These are phyloP conservation scores for Solidago caesia DNA, from an alignment of 129 eudicot species.

Conservation along the genomic window DNA sequence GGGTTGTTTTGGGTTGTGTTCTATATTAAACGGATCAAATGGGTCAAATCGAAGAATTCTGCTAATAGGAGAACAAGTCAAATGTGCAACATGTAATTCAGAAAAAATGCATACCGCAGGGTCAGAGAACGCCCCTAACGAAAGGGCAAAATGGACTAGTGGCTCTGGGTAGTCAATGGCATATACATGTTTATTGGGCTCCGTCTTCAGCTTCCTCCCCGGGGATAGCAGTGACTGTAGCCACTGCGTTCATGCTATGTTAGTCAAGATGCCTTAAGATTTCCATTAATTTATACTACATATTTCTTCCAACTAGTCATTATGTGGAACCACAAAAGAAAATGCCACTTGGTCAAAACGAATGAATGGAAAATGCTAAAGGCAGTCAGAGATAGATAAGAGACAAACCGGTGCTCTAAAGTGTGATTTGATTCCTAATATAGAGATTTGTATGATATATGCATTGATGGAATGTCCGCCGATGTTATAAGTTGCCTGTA, in stretches of 20 bases:
- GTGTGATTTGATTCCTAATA: conserved; percentile 72
- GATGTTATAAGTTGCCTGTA: conserved; percentile 78
- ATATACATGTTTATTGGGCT: conserved; percentile 43
- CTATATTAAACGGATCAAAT: too few species aligned
- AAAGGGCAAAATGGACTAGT: conserved; percentile 84
- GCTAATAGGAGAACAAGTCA: background rate
- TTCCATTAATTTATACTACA: background rate
- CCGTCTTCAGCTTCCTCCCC: conserved; percentile 64
- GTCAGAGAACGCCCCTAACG: conserved; percentile 68
- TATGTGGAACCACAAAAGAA: background rate
- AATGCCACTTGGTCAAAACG: background rate
- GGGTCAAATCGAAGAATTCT: too few species aligned
- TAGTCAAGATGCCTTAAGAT: conserved; percentile 10
- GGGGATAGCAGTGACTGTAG: conserved; percentile 74
- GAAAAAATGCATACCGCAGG: conserved; percentile 57
- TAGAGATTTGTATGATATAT: conserved; percentile 67
- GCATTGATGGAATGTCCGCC: conserved; percentile 76
- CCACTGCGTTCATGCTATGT: conserved; percentile 56
- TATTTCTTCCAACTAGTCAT: background rate
- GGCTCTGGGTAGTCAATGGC: conserved; percentile 85
- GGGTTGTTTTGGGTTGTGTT: too few species aligned
- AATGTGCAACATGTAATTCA: background rate
- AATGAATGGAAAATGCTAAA: background rate
- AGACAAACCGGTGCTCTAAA: conserved; percentile 68
- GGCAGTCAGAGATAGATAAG: conserved; percentile 16